These are phyloP conservation scores for Cicer judaicum DNA, from an alignment of 306 rosid species.

Conservation along the genomic window DNA sequence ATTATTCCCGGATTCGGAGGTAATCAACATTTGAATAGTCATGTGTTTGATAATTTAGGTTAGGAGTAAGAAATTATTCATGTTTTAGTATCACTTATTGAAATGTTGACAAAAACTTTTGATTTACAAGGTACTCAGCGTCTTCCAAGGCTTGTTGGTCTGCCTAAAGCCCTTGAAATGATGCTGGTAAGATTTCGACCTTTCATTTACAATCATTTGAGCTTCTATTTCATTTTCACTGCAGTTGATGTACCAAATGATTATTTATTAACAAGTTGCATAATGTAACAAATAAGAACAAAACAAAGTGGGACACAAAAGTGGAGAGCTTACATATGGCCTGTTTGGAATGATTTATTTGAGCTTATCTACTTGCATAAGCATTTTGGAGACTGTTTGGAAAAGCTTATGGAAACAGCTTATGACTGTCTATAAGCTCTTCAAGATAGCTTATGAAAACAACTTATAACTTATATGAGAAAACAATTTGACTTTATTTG, in stretches of 20 bases:
- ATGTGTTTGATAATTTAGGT: conserved; percentile 21
- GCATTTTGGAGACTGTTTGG: too few species aligned
- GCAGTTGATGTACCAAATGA: conserved; percentile 5
- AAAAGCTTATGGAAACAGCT: too few species aligned
- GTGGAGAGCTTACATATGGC: neutral
- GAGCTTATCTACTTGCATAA: too few species aligned
- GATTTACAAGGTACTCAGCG: conserved; percentile 83
- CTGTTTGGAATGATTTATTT: too few species aligned
- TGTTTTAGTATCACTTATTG: conserved; percentile 18
- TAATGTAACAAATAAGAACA: conserved; percentile 2
- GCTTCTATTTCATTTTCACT: conserved; percentile 26
- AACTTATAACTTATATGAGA: too few species aligned
- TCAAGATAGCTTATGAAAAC: too few species aligned
- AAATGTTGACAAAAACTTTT: conserved; percentile 44
- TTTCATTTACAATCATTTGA: conserved; percentile 8
- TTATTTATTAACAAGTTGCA: conserved; percentile 3
- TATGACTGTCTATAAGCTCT: too few species aligned
- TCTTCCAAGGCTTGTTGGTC: conserved; percentile 95
- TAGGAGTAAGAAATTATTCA: conserved; percentile 25
- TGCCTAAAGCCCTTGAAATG: conserved; percentile 84
- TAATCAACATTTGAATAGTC: conserved; percentile 43
- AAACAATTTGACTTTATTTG: too few species aligned
- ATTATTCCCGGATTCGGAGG: conserved; percentile 98
- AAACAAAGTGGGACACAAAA: conserved; percentile 21
- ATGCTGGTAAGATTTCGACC: conserved; percentile 71